These are phyloP conservation scores for Talaromyces thailandensis DNA, from an alignment of 495 filamentous ascomycete species.

Conservation along the genomic window DNA sequence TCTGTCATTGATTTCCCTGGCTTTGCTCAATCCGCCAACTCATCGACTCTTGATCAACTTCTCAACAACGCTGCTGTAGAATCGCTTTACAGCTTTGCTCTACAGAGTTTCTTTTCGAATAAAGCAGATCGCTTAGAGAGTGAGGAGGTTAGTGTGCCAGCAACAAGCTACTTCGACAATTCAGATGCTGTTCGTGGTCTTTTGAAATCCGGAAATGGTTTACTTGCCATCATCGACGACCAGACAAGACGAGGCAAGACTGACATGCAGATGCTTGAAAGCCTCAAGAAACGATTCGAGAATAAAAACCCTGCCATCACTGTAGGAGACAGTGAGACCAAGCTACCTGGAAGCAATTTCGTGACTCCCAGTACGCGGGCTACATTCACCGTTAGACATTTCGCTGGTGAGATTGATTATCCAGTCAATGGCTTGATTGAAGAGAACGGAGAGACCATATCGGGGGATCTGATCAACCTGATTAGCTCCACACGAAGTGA, in stretches of 20 bases:
- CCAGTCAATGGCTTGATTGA: conserved; percentile 75
- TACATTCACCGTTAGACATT: conserved; percentile 86
- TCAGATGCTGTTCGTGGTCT: conserved; percentile 84
- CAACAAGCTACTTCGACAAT: conserved; percentile 96
- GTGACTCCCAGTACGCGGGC: conserved; percentile 65
- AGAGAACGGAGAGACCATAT: conserved; percentile 92
- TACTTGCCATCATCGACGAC: conserved; percentile 91
- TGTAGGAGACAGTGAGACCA: conserved; percentile 57
- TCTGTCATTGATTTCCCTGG: conserved; percentile 95
- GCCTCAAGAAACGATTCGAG: conserved; percentile 83
- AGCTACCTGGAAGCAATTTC: conserved; percentile 72
- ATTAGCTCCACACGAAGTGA: conserved; percentile 79
- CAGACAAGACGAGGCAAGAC: conserved; percentile 82
- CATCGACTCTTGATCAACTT: conserved; percentile 82
- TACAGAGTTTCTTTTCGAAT: conserved; percentile 91
- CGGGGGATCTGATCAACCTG: conserved; percentile 91
- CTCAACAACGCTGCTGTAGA: conserved; percentile 92
- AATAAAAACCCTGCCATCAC: conserved; percentile 85
- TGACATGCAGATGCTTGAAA: conserved; percentile 83
- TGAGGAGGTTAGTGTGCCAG: conserved; percentile 80
- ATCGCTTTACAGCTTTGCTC: conserved; percentile 81
- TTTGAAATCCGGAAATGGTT: conserved; percentile 82
- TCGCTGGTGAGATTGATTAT: conserved; percentile 95
- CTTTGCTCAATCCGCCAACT: conserved; percentile 78
- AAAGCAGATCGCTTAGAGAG: conserved; percentile 86